Evolutionary conservation across 768 basidiomycete genomes (phyloP), one percentile per base, ranked within the genome.

Genomic region (Cytidiella melzeri): DNA sequence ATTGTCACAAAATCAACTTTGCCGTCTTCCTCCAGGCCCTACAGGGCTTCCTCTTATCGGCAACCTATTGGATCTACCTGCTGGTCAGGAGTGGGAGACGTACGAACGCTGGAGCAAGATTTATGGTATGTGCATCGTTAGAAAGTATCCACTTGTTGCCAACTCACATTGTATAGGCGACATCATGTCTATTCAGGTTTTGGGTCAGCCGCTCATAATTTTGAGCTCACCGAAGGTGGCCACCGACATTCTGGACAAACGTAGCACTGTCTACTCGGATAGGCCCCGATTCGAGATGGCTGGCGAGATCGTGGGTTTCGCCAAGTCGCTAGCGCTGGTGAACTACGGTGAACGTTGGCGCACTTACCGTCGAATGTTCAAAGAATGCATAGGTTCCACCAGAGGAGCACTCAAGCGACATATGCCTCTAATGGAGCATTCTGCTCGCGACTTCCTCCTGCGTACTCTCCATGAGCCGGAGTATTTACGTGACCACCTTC

Each of bases 391-490:
- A 19, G 57, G 61, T 23, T n/a, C n/a, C n/a, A 64, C 58, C 36
- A 48, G 47, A 18, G 55, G 57, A n/a, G 55, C 59, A 25, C 57
- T 65, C 20, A 50, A 52, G 39, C 47, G 58, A 11, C 67, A 66
- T 50, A 50, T 51, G 9, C 57, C 60, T 13, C 55, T 67, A 34
- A 60, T 68, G 47, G 60, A 66, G 41, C 39, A 50, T 28, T 64
- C 69, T 52, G 62, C 63, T 2, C 56, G 56, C 9, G 47, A 59
- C 20, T 59, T 73, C 21, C 54, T 69, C n/a, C 41, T 56, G 5
- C 62, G 61, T 10, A 39, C 73, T 4, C 42, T 64, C 7, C 48
- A 52, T 9, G 48, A 60, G 12, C 67, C 30, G 30, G 15, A 34
- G 30, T 7, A 7, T 34, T 49, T 49, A 55, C 53, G 53, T 54